These are phyloP conservation scores for Coprinopsis sp. DNA, from an alignment of 768 basidiomycete genomes.

Conservation along the genomic window DNA sequence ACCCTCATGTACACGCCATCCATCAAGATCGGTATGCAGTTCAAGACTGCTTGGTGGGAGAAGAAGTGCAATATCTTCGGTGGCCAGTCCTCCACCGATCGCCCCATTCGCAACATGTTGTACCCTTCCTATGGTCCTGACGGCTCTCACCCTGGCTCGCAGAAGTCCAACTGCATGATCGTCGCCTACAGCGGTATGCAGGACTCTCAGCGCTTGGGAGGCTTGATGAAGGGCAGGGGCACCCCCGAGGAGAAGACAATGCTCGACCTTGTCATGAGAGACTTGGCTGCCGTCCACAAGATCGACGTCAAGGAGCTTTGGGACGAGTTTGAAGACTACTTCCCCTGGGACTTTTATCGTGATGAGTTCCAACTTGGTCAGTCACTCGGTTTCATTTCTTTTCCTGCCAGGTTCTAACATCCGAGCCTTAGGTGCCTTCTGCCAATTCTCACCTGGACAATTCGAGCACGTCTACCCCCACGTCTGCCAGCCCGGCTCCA, in stretches of 20 bases:
- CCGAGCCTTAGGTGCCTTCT: conserved; percentile 26
- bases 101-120: conserved; percentile 26
- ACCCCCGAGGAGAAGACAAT: conserved; percentile 14
- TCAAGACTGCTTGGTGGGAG: conserved; percentile 42
- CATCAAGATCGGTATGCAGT: conserved; percentile 40
- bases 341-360: conserved; percentile 13
- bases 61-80: conserved; percentile 20
- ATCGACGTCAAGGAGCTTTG: conserved; percentile 15
- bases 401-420: conserved; percentile 5
- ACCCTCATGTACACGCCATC: conserved; percentile 31
- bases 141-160: conserved; percentile 6
- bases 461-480: conserved; percentile 24
- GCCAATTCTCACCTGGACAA: conserved; percentile 30
- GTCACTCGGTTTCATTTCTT: background rate
- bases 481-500: conserved; percentile 16
- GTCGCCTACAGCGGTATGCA: conserved; percentile 23
- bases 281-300: conserved; percentile 26
- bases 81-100: conserved; percentile 30
- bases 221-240: conserved; percentile 20
- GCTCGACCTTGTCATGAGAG: conserved; percentile 19
- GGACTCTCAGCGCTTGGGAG: conserved; percentile 26
- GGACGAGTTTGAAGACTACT: conserved; percentile 19
- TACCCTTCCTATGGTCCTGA: conserved; percentile 35
- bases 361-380: conserved; percentile 13
- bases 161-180: conserved; percentile 13